Conservation (phyloP, 2,329 filamentous ascomycete species). For the Helotiales sp. region DNA sequence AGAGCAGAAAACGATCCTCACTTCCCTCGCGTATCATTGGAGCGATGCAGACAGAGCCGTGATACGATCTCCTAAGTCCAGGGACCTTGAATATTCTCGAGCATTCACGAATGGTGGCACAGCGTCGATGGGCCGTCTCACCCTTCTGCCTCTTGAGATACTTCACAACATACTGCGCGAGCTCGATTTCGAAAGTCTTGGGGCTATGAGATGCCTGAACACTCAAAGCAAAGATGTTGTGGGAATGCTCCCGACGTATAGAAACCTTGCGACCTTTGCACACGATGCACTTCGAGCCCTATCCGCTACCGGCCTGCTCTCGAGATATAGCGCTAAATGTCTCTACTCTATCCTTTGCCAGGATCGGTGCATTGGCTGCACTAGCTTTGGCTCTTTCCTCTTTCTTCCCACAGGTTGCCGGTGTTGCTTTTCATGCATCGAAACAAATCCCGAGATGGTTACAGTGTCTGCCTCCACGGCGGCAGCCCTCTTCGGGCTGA, state of each 20-base stretch:
- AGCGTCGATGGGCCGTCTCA: slow-evolving; percentile 6
- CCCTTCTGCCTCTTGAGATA: slow-evolving; percentile 12
- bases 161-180: slow-evolving; percentile 11
- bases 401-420: slow-evolving; percentile 15
- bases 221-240: slow-evolving; percentile 4
- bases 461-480: slow-evolving; percentile 13
- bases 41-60: slow-evolving; percentile 15
- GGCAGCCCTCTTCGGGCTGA: slow-evolving; percentile 12
- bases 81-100: slow-evolving; percentile 1
- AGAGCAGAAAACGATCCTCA: not conserved
- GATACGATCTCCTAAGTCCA: slow-evolving; percentile 6
- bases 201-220: slow-evolving; percentile 8
- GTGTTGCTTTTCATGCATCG: slow-evolving; percentile 15
- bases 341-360: slow-evolving; percentile 8
- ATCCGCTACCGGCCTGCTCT: slow-evolving; percentile 4
- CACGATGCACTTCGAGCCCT: slow-evolving; percentile 5
- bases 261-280: slow-evolving; percentile 1
- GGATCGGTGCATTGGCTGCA: slow-evolving; percentile 8
- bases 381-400: slow-evolving; percentile 12
- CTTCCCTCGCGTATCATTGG: slow-evolving; percentile 12
- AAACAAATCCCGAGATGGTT: slow-evolving; percentile 8
- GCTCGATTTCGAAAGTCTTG: slow-evolving; percentile 15
- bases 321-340: not conserved
- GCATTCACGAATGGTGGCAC: slow-evolving; percentile 8
- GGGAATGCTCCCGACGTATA: slow-evolving; percentile 1